Evolutionary conservation across 2,329 filamentous ascomycete species (phyloP).

Genomic region (Triangularia setosa): DNA sequence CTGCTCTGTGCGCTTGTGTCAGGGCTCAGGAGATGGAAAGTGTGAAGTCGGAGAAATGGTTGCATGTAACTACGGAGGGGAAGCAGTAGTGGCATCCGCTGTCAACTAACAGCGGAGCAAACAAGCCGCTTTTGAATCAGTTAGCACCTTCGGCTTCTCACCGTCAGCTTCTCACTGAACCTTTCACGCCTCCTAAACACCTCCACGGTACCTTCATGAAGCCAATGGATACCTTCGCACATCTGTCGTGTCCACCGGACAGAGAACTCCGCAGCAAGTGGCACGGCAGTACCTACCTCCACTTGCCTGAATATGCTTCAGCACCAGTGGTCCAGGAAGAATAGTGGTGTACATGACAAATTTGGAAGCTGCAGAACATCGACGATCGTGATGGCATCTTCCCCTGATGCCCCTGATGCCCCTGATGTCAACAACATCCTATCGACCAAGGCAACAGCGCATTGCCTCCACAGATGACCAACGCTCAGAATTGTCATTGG

Average conservation of each 20-base stretch:
- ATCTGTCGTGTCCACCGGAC: neutral
- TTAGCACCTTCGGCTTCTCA: too few relatives aligned
- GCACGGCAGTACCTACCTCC: neutral
- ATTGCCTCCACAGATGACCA: neutral
- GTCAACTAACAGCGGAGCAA: neutral
- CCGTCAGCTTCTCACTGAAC: neutral
- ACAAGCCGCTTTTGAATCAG: neutral
- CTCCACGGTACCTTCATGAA: neutral
- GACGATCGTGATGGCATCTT: conserved; percentile 3
- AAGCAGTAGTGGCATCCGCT: neutral
- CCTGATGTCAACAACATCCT: too few relatives aligned
- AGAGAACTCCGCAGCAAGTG: neutral
- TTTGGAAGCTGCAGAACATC: conserved; percentile 7
- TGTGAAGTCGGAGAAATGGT: neutral
- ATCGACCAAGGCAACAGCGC: neutral
- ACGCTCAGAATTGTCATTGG: neutral
- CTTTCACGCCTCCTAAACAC: neutral
- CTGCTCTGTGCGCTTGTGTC: neutral
- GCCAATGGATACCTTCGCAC: neutral
- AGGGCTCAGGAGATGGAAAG: neutral
- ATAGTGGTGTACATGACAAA: neutral
- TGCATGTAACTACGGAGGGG: neutral
- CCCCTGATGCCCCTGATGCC: neutral
- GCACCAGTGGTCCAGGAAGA: neutral
- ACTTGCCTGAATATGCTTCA: neutral